Evolutionary conservation across 1,139 yeast species (phyloP).

Genomic region (Magnusiomyces magnusii): DNA sequence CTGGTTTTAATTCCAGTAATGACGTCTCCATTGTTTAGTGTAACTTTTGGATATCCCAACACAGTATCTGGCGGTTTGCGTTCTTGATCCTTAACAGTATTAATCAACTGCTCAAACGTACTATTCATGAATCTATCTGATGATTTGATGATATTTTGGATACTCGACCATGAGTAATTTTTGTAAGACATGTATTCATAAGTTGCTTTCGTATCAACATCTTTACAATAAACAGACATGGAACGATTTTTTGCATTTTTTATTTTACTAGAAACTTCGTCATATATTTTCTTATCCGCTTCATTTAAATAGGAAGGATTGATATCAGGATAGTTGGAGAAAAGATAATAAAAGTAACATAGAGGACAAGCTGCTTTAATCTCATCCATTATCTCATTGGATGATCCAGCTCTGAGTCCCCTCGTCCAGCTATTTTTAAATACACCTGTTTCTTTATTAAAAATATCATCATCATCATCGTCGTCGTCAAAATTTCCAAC

Average conservation of each 20-base stretch:
- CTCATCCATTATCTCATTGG: too few species aligned
- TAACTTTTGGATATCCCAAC: not conserved
- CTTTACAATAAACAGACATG: too few species aligned
- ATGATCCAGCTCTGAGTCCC: too few species aligned
- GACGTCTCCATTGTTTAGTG: constrained; percentile 7
- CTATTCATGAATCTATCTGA: not conserved
- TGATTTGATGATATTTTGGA: not conserved
- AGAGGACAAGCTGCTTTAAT: not conserved
- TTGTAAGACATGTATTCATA: not conserved
- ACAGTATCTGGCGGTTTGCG: not conserved
- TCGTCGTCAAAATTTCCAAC: not conserved
- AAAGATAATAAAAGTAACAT: not conserved
- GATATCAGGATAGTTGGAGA: not conserved
- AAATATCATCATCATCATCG: not conserved
- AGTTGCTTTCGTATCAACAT: not conserved
- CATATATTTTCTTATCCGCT: not conserved
- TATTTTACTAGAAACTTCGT: too few species aligned
- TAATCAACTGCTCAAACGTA: not conserved
- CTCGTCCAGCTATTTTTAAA: too few species aligned
- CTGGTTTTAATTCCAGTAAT: constrained; percentile 8
- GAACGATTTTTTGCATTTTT: too few species aligned
- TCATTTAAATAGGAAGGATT: not conserved
- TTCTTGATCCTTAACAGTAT: not conserved
- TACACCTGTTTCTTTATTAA: not conserved
- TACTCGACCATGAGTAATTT: not conserved